Evolutionary conservation across 1,284 basidiomycete species (phyloP), one percentile per base, ranked within the genome.

Genomic region (Melampsora occidentalis): DNA sequence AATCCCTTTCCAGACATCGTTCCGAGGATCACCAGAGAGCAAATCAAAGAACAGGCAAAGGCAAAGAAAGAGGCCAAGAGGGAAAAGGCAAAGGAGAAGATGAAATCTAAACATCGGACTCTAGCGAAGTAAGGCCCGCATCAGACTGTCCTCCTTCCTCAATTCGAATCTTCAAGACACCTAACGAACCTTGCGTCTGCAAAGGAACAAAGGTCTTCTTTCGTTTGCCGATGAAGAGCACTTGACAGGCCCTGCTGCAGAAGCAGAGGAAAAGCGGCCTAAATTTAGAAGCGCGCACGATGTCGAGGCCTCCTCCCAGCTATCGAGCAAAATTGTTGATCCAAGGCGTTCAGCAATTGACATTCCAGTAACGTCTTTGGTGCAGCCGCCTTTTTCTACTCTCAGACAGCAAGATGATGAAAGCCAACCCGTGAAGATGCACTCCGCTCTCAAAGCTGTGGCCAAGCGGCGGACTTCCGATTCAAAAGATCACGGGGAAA

Each of bases 1-100:
- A 96, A 97, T 81, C 95, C 96, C 0, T 98, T 97, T 82, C 88
- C 90, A 66, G 94, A 98, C 81, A 96, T 98, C 79, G 87, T 94
- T 35, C 95, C 96, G 0, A 90, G 96, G n/a, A 97, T 97, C 79
- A 99, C 96, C 0, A 93, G 92, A 0, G 91, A 90, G 1, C 94
- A 98, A 84, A 90, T 91, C 78, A 87, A 89, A 59, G 89, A 87
- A 0, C 94, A 97, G 82, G 89, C 90, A 78, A 86, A 87, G 75
- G 94, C 94, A 0, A 87, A 89, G 48, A 87, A 91, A 80, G 87
- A 90, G 79, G 89, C 88, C 0, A 90, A 90, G 80, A 86, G 86
- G 64, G 92, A 93, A 81, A 85, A 89, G 20, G 92, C 94, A 81
- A 90, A 91, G 79, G 88, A 88, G 73, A 67, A 71, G 14, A 75